Conservation (phyloP, 1,284 basidiomycete species). For the Peniophora sp. region DNA sequence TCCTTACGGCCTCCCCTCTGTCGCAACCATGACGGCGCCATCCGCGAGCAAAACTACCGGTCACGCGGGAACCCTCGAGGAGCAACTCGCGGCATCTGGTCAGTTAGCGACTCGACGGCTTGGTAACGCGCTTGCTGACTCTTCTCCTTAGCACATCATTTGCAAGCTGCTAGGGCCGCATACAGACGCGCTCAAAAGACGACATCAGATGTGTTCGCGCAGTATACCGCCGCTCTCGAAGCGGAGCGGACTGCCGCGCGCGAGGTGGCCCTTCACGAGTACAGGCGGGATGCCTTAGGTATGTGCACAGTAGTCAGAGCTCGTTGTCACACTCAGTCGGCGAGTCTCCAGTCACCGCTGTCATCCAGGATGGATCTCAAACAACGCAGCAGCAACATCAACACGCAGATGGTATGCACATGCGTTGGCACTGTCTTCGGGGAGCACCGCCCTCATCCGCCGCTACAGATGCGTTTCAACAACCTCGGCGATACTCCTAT, state of each 20-base stretch:
- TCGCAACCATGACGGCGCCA: not conserved
- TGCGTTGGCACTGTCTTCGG: not conserved
- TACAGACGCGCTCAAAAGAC: conserved; percentile 55
- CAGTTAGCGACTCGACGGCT: not conserved
- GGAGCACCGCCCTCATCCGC: no score
- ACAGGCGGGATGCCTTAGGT: conserved; percentile 65
- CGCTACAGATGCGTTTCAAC: not conserved
- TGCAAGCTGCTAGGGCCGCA: conserved; percentile 31
- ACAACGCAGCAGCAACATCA: not conserved
- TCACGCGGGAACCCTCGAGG: not conserved
- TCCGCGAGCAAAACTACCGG: not conserved
- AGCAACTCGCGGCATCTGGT: not conserved
- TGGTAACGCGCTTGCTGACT: not conserved
- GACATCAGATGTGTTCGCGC: conserved; percentile 61
- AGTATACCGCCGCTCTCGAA: conserved; percentile 62
- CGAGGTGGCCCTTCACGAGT: conserved; percentile 55
- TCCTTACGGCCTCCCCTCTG: not conserved
- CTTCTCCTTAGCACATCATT: conserved; percentile 24
- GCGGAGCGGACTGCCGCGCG: conserved; percentile 56
- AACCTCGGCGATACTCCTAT: not conserved
- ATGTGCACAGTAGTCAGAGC: conserved; percentile 14
- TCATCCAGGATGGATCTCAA: conserved; percentile 3
- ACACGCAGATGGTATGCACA: not conserved
- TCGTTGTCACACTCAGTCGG: not conserved
- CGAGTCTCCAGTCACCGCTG: not conserved